Conservation (phyloP, 2,329 filamentous ascomycete genomes). For the Fonsecaea multimorphosa region DNA sequence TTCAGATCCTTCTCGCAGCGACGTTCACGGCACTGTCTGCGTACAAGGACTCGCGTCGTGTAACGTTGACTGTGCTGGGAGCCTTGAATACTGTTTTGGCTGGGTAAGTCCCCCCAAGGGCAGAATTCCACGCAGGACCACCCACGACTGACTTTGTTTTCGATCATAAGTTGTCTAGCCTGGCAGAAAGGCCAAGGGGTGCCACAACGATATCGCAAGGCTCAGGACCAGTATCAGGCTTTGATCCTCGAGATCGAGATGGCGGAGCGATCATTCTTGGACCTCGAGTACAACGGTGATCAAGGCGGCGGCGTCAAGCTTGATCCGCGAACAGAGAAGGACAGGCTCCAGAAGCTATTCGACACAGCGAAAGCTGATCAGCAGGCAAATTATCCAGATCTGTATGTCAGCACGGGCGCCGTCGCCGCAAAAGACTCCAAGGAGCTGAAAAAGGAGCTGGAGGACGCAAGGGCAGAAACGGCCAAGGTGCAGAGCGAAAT, state of each 20-base stretch:
- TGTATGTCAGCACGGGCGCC: constrained; percentile 6
- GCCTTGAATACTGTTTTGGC: constrained; percentile 13
- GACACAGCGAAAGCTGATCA: constrained; percentile 7
- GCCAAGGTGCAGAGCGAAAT: constrained; percentile 9
- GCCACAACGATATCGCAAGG: constrained; percentile 12
- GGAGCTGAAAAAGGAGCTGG: constrained; percentile 4
- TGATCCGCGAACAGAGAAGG: constrained; percentile 7
- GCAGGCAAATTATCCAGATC: constrained; percentile 15
- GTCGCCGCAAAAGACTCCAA: constrained; percentile 4
- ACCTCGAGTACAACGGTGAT: constrained; percentile 3
- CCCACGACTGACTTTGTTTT: not conserved
- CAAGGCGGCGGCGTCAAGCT: constrained; percentile 7
- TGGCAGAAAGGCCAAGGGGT: constrained; percentile 13
- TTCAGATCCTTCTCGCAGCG: constrained; percentile 9
- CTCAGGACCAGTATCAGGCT: constrained; percentile 7
- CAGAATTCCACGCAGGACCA: not conserved
- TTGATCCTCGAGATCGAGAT: constrained; percentile 16
- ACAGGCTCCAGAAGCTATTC: constrained; percentile 9
- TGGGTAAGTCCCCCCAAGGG: constrained; percentile 8
- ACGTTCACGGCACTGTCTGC: constrained; percentile 11
- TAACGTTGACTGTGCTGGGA: constrained; percentile 10
- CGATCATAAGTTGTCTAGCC: constrained; percentile 7
- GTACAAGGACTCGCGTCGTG: constrained; percentile 8
- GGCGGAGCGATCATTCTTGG: constrained; percentile 6
- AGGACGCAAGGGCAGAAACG: constrained; percentile 7